These are phyloP conservation scores for Mollisia scopiformis DNA, from an alignment of 2,329 filamentous ascomycete species.

Conservation along the genomic window DNA sequence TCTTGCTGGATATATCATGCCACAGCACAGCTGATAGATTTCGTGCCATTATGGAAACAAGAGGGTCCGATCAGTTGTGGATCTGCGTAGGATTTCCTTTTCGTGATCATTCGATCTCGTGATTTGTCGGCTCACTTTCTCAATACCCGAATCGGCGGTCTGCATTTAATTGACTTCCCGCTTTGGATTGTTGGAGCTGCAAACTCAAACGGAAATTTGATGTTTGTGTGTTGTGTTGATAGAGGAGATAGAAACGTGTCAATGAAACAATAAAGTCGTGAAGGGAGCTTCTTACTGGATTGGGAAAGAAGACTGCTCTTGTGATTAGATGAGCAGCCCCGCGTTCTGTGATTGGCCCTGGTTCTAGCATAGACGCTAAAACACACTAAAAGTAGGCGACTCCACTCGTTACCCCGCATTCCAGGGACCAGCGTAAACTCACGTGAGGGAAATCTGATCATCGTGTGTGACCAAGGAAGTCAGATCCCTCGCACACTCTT, in stretches of 20 bases:
- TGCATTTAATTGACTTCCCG: too few species aligned
- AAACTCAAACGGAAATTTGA: not conserved
- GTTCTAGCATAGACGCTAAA: not conserved
- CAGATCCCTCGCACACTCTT: slow-evolving; percentile 3
- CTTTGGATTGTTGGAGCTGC: too few species aligned
- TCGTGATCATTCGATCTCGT: not conserved
- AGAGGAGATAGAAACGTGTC: not conserved
- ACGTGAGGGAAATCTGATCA: slow-evolving; percentile 19
- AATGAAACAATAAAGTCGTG: not conserved
- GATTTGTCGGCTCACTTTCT: not conserved
- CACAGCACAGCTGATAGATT: too few species aligned
- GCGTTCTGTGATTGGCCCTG: not conserved
- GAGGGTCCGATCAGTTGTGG: not conserved
- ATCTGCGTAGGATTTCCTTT: not conserved
- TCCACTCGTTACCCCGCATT: slow-evolving; percentile 19
- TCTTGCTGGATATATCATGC: too few species aligned
- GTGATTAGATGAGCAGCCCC: not conserved
- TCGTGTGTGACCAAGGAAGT: slow-evolving; percentile 5
- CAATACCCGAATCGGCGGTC: not conserved
- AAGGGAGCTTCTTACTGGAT: not conserved
- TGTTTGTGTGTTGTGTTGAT: not conserved
- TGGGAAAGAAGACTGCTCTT: not conserved
- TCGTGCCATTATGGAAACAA: too few species aligned
- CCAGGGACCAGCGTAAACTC: slow-evolving; percentile 9
- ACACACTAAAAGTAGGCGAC: not conserved